Conservation (phyloP, 495 filamentous ascomycete species). For the Aspergillus sclerotioniger region DNA sequence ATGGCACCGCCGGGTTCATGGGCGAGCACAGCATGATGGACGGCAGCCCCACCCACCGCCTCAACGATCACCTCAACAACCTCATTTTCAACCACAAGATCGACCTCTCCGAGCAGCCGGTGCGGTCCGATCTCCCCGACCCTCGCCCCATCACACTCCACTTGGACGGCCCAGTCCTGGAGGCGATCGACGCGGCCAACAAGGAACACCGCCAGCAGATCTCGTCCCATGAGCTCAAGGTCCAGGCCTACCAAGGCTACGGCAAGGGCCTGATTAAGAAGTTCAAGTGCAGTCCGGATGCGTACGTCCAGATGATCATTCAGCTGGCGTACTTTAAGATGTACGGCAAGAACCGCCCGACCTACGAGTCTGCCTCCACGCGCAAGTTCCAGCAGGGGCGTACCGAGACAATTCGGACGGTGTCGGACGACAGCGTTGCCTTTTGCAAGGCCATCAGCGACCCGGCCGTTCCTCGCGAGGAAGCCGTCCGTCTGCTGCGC, state of each 20-base stretch:
- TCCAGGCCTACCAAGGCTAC: conserved; percentile 95
- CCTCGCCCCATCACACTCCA: conserved; percentile 75
- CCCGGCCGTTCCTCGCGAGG: conserved; percentile 55
- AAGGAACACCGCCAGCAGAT: conserved; percentile 78
- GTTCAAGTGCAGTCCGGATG: conserved; percentile 97
- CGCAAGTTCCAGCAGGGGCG: conserved; percentile 94
- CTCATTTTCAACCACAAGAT: conserved; percentile 89
- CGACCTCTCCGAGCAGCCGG: conserved; percentile 69
- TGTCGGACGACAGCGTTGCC: conserved; percentile 87
- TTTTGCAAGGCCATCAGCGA: conserved; percentile 87
- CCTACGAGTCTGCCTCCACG: conserved; percentile 95
- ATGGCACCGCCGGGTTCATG: conserved; percentile 95
- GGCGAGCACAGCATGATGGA: conserved; percentile 99
- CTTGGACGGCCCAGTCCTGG: conserved; percentile 65
- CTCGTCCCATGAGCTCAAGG: conserved; percentile 81
- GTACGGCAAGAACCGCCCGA: conserved; percentile 96
- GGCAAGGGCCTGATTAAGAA: conserved; percentile 99
- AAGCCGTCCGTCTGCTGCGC: conserved; percentile 71
- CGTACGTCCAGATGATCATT: conserved; percentile 98
- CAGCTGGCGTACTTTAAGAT: conserved; percentile 99
- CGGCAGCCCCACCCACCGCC: conserved; percentile 91
- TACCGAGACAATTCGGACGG: conserved; percentile 91
- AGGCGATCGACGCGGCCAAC: conserved; percentile 72
- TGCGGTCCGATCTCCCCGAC: conserved; percentile 83
- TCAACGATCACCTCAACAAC: conserved; percentile 90